Percentiles rank a stretch among this genome's conserved stretches.
These are phyloP conservation scores for Alternaria tenuissima DNA, from an alignment of 2,329 filamentous ascomycete species.

Conservation along the genomic window DNA sequence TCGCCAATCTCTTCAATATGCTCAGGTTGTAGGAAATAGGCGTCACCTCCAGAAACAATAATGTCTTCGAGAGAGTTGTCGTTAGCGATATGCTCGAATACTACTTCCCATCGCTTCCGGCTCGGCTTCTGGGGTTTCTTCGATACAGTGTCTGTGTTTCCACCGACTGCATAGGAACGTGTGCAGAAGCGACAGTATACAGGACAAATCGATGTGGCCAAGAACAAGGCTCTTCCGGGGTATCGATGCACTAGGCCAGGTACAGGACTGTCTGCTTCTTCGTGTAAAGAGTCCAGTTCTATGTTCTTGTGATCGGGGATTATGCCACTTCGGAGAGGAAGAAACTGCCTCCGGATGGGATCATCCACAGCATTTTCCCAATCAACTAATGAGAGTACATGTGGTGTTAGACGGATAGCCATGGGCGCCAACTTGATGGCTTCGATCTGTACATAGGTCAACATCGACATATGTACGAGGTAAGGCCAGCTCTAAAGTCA, in stretches of 20 bases:
- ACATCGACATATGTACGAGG: neutral
- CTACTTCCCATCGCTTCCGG: conserved; percentile 63
- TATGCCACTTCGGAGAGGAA: conserved; percentile 64
- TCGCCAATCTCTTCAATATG: conserved; percentile 64
- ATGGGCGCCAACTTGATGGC: conserved; percentile 66
- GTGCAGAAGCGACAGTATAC: conserved; percentile 71
- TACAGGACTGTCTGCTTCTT: conserved; percentile 64
- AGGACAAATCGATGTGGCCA: conserved; percentile 68
- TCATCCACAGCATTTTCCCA: conserved; percentile 68
- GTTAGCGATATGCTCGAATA: conserved; percentile 65
- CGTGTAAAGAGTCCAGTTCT: conserved; percentile 67
- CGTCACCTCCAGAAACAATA: conserved; percentile 70
- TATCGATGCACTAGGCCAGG: conserved; percentile 70
- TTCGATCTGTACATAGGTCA: conserved; percentile 32
- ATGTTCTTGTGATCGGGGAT: conserved; percentile 63
- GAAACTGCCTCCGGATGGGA: conserved; percentile 67
- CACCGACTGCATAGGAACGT: conserved; percentile 66
- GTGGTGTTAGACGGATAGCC: conserved; percentile 68
- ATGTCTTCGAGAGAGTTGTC: conserved; percentile 63
- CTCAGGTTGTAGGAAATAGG: conserved; percentile 64
- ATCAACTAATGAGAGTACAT: conserved; percentile 66
- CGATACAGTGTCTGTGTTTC: conserved; percentile 61
- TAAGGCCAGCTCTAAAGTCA: neutral
- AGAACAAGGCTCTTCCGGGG: conserved; percentile 68
- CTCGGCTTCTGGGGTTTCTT: conserved; percentile 46